A percentile compares a stretch with the other conserved stretches of the same genome.
Conservation (phyloP, 2,329 filamentous ascomycete species). For the Pleomassaria siparia region DNA sequence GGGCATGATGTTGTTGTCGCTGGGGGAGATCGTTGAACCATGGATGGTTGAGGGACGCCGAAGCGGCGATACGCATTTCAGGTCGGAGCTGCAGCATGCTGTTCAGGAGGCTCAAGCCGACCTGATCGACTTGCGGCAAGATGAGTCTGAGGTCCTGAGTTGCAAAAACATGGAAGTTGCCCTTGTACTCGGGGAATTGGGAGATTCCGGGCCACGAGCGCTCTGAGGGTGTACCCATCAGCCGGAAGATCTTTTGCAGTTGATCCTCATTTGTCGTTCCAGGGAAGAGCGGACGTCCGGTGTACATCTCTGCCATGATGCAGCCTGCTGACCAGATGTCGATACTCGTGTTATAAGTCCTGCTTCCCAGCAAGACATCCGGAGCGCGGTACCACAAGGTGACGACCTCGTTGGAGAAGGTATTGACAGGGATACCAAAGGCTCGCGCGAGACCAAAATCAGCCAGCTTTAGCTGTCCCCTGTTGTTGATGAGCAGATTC, state of each 20-base stretch:
- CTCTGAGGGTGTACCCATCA: conserved; percentile 97
- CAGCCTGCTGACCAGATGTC: conserved; percentile 99
- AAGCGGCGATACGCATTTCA: conserved; percentile 85
- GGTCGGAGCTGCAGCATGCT: conserved; percentile 91
- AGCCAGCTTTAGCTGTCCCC: conserved; percentile 86
- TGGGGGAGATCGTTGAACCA: conserved; percentile 83
- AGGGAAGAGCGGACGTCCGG: conserved; percentile 89
- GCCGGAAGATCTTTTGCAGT: conserved; percentile 92
- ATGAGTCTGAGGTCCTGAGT: conserved; percentile 88
- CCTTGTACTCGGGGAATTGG: conserved; percentile 96
- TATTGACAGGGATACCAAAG: conserved; percentile 96
- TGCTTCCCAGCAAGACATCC: conserved; percentile 87
- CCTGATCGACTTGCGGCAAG: conserved; percentile 83
- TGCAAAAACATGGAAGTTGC: conserved; percentile 89
- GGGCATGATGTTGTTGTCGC: conserved; percentile 44
- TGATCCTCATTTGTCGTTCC: conserved; percentile 99
- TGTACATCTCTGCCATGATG: conserved; percentile 99
- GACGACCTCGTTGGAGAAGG: conserved; percentile 96
- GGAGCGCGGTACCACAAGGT: conserved; percentile 97
- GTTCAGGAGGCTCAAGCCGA: conserved; percentile 83
- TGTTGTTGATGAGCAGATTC: conserved; percentile 91
- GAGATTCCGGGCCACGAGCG: conserved; percentile 94
- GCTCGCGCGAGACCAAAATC: conserved; percentile 93
- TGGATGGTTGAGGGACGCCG: conserved; percentile 82
- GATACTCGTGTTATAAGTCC: conserved; percentile 99